Evolutionary conservation across 2,329 filamentous ascomycete genomes (phyloP), one percentile per base, ranked within the genome.

Genomic region (Drechslerella coelobrocha): DNA sequence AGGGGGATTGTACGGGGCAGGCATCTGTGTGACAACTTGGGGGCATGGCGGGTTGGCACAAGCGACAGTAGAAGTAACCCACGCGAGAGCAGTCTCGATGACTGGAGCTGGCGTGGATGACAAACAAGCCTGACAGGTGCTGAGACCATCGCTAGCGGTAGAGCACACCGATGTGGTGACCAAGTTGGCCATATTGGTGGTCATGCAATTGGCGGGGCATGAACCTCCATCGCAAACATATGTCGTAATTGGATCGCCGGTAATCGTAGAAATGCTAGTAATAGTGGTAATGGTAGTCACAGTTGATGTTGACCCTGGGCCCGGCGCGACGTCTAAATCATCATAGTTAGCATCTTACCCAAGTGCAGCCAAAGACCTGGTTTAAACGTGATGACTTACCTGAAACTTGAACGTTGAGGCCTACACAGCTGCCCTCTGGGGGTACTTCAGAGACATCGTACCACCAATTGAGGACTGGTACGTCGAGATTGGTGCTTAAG

Each of bases 21-120:
- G 29, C 17, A 29, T 29, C 14, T 50, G 63, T 9, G 41, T 55
- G 17, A 68, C 55, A 17, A 39, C 29, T 19, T 41, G 48, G 10
- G 57, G 48, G 51, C 63, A 68, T 39, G 63, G 63, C 24, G 63
- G 63, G 41, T 21, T 68, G n/a, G 51, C 39, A 26, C 63, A 68
- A 8, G 57, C 31, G 12, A 61, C 17, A n/a, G 63, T 68, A 7
- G 63, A 61, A 21, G 63, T 68, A 41, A 68, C 51, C 50, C 55
- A 55, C 9, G 41, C 56, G 34, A 68, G 14, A 37, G 54, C 55
- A 14, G 63, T 68, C 41, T 61, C 26, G 29, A 68, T 56, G 29
- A 68, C 23, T 4, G 63, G 63, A 14, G 31, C 39, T 5, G 55
- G 55, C 14, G 63, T 68, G 10, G 63, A 61, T 12, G 27, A 27